phyloP scores from a whole-genome alignment of 129 eudicot genomes.

The Mikania micrantha region DNA sequence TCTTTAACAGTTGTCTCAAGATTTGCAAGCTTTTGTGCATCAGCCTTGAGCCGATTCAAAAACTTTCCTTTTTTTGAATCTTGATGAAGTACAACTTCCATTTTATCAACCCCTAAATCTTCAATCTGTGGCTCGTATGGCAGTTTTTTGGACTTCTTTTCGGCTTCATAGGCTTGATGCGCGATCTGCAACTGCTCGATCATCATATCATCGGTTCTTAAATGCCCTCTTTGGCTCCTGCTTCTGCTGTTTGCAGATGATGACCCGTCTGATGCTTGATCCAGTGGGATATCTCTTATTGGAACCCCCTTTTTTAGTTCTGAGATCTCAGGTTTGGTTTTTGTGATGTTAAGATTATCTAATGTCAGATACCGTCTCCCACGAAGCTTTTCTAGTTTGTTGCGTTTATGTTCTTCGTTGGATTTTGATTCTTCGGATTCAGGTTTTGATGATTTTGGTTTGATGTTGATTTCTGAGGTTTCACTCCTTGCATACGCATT shows the following conservation, averaged over 20 bases:
- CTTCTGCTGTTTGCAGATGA: constrained; percentile 35
- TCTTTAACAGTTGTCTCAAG: constrained; percentile 51
- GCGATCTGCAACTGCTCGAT: constrained; percentile 71
- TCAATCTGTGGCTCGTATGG: constrained; percentile 52
- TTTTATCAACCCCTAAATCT: constrained; percentile 66
- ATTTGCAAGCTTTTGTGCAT: constrained; percentile 52
- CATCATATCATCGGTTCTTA: constrained; percentile 47
- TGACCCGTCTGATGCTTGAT: constrained; percentile 49
- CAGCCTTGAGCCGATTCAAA: constrained; percentile 61
- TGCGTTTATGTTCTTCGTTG: constrained; percentile 4
- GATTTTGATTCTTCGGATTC: constrained; percentile 40
- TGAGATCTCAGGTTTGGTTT: constrained; percentile 37
- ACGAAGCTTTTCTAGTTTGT: constrained; percentile 25
- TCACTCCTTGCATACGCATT: constrained; percentile 29
- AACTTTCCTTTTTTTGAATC: constrained; percentile 37
- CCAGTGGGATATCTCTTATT: constrained; percentile 82
- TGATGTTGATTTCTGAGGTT: constrained; percentile 20
- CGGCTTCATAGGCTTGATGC: constrained; percentile 29
- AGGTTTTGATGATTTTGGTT: constrained; percentile 20
- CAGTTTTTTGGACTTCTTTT: constrained; percentile 33
- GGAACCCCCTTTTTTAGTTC: constrained; percentile 43
- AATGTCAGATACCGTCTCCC: constrained; percentile 27
- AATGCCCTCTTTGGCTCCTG: constrained; percentile 52
- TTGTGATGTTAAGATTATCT: constrained; percentile 34
- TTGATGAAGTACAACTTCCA: constrained; percentile 18